These are phyloP conservation scores for Suillus spraguei DNA, from an alignment of 768 basidiomycete species.

Conservation along the genomic window DNA sequence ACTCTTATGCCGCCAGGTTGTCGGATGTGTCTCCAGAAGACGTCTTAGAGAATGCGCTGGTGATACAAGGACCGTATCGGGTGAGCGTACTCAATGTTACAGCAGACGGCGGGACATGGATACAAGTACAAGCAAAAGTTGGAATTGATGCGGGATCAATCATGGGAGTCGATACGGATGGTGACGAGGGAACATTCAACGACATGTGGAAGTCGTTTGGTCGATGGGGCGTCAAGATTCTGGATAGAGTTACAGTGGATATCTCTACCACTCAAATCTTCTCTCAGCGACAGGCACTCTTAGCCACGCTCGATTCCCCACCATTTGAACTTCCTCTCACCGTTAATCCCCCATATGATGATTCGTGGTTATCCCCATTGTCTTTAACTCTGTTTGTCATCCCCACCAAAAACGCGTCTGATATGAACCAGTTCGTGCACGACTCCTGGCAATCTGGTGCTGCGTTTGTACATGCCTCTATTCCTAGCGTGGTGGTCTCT, in stretches of 20 bases:
- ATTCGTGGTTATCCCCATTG: constrained; percentile 60
- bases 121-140: constrained; percentile 55
- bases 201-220: constrained; percentile 67
- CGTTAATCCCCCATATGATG: constrained; percentile 37
- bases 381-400: constrained; percentile 51
- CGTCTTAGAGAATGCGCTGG: constrained; percentile 55
- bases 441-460: constrained; percentile 60
- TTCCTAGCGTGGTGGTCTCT: constrained; percentile 46
- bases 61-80: constrained; percentile 60
- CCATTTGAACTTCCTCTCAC: constrained; percentile 59
- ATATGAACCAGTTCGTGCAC: constrained; percentile 51
- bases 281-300: constrained; percentile 39
- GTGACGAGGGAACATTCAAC: constrained; percentile 46
- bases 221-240: constrained; percentile 59
- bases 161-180: constrained; percentile 53
- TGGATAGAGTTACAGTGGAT: constrained; percentile 60
- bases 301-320: constrained; percentile 49
- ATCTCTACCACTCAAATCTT: constrained; percentile 53
- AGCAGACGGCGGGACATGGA: constrained; percentile 56
- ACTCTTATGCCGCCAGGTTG: constrained; percentile 64
- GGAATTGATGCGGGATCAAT: constrained; percentile 71
- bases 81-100: constrained; percentile 67
- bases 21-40: constrained; percentile 58
- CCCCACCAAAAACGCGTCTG: constrained; percentile 54
- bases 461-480: constrained; percentile 45